A percentile compares a stretch with the other conserved stretches of the same genome.
Conservation (phyloP, 306 rosid species). For the Abrus precatorius region DNA sequence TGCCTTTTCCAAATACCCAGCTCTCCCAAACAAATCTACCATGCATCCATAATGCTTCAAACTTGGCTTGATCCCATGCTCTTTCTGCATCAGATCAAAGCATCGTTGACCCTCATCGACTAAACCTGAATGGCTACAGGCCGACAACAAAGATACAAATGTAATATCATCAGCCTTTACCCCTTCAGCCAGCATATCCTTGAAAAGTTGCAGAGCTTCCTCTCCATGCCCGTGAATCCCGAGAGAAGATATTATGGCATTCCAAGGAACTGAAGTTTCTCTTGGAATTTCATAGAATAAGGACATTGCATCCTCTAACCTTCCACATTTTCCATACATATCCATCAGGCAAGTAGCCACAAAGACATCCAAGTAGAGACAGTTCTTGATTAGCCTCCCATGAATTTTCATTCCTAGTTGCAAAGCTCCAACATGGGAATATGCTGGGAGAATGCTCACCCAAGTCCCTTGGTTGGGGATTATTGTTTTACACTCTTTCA, state of each 20-base stretch:
- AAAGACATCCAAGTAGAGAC: conserved; percentile 55
- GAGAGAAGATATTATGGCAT: conserved; percentile 58
- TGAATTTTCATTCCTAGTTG: conserved; percentile 63
- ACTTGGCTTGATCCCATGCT: conserved; percentile 51
- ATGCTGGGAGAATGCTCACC: conserved; percentile 68
- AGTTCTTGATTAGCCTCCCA: conserved; percentile 53
- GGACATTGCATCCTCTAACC: conserved; percentile 53
- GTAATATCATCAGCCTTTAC: conserved; percentile 57
- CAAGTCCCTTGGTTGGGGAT: conserved; percentile 62
- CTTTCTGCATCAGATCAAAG: conserved; percentile 57
- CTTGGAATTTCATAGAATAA: conserved; percentile 56
- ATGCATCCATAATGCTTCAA: conserved; percentile 66
- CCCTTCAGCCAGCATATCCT: conserved; percentile 55
- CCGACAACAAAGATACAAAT: conserved; percentile 57
- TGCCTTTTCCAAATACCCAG: conserved; percentile 59
- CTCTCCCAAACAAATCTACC: conserved; percentile 64
- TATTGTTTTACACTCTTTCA: conserved; percentile 47
- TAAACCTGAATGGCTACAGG: conserved; percentile 63
- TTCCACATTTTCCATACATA: conserved; percentile 59
- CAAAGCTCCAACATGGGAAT: conserved; percentile 63
- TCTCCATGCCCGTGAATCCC: conserved; percentile 62
- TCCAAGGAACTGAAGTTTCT: conserved; percentile 59
- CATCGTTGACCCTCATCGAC: conserved; percentile 56
- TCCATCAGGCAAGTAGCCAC: conserved; percentile 62
- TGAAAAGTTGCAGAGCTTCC: conserved; percentile 53